Conservation (phyloP, 2,329 filamentous ascomycete genomes). For the Nothophoma quercina region DNA sequence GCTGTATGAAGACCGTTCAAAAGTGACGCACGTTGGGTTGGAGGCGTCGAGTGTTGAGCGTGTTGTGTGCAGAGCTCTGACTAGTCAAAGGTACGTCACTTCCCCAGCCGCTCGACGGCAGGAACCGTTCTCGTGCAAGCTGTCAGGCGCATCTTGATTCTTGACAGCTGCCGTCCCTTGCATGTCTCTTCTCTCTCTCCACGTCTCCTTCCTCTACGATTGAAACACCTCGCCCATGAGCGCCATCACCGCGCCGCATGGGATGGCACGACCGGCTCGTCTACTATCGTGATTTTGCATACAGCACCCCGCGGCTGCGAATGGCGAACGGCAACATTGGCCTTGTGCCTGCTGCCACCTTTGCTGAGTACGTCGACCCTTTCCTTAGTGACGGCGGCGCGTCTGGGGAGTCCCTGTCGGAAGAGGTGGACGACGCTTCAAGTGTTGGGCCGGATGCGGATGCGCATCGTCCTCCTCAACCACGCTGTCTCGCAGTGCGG, state of each 20-base stretch:
- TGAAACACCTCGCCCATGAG: constrained; percentile 29
- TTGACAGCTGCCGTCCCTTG: constrained; percentile 6
- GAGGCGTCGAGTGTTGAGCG: neutral
- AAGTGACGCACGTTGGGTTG: too few relatives aligned
- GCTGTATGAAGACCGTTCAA: too few relatives aligned
- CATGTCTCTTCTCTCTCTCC: neutral
- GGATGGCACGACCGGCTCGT: constrained; percentile 47
- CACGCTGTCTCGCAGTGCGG: constrained; percentile 37
- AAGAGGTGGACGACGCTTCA: constrained; percentile 19
- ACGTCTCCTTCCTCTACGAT: neutral
- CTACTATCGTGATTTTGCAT: constrained; percentile 54
- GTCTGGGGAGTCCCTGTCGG: neutral
- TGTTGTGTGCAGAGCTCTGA: neutral
- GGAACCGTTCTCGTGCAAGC: neutral
- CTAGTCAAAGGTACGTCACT: constrained; percentile 7
- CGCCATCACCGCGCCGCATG: constrained; percentile 42
- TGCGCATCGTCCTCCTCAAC: constrained; percentile 14
- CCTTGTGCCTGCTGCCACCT: constrained; percentile 56
- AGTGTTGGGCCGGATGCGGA: constrained; percentile 25
- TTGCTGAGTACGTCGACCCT: constrained; percentile 60
- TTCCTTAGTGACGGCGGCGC: constrained; percentile 18
- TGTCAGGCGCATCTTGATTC: constrained; percentile 1
- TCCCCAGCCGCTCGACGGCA: constrained; percentile 6
- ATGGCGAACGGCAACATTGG: constrained; percentile 58
- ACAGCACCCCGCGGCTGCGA: constrained; percentile 53